Evolutionary conservation across 768 basidiomycete genomes (phyloP), one percentile per base, ranked within the genome.

Genomic region (Leccinellum luteum): DNA sequence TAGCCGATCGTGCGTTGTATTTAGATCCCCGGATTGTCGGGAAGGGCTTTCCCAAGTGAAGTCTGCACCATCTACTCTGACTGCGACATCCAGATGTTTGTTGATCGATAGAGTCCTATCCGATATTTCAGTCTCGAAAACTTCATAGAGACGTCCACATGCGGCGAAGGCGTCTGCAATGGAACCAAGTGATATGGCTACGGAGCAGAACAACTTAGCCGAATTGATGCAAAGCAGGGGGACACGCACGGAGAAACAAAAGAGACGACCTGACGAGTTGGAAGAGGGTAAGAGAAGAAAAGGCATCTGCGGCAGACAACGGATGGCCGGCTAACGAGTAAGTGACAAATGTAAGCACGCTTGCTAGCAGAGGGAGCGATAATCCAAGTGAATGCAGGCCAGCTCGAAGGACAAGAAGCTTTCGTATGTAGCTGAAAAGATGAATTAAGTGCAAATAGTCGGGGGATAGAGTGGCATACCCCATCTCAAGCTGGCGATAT

Each of bases 1-100:
- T 28, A 2, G 56, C 48, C 44, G 52, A 23, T 54, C 52, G 13
- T 19, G 38, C 14, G 51, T 54, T 51, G 8, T 58, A 57, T 73
- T 66, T 1, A 54, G 58, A 35, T 64, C 75, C 28, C 74, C 78
- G 0, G 65, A 64, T 43, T 84, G 80, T 1, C 82, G 81, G 0
- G 87, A 85, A 1, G 88, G 83, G 4, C 85, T 80, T 64, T 97
- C 94, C 95, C 95, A 98, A 1, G 85, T 85, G 74, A 96, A 96
- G 12, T 85, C 81, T 6, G 85, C 93, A 54, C 81, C 78, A 49
- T 82, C 76, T 47, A 92, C 81, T 55, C 81, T 78, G 53, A 97
- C 65, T 2, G 92, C 95, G 31, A 75, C 71, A n/a, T 83, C 76
- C 28, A 90, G 69, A 14, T 76, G 66, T 1, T 71, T 70, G 64